phyloP scores from a whole-genome alignment of 345 rosid genomes.

The Citropsis articulata region DNA sequence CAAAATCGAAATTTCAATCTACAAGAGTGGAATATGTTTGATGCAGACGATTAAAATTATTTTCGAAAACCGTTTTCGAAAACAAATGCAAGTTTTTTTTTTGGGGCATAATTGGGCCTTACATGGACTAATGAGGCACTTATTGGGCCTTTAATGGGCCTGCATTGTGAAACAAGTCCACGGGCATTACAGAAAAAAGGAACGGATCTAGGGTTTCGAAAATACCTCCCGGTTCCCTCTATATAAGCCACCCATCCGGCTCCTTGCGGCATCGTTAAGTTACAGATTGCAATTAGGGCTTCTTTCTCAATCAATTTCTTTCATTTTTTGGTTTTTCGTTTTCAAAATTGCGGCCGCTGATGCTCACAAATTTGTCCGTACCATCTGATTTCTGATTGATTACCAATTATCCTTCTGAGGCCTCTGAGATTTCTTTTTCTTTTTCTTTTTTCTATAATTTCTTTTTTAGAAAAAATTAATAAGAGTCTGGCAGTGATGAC shows the following conservation, averaged over 20 bases:
- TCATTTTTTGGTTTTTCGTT: background rate
- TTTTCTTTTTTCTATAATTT: too few species aligned
- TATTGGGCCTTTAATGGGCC: too few species aligned
- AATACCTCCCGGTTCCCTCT: background rate
- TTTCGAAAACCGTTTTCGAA: too few species aligned
- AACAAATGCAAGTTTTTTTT: too few species aligned
- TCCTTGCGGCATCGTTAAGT: background rate
- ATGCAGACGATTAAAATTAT: too few species aligned
- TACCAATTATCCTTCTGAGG: conserved; percentile 30
- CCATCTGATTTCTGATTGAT: conserved; percentile 50
- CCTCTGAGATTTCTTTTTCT: background rate
- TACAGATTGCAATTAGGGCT: background rate
- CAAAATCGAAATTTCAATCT: too few species aligned
- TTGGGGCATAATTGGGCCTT: too few species aligned
- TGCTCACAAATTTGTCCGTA: conserved; percentile 57
- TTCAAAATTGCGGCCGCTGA: conserved; percentile 28
- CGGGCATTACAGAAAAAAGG: background rate
- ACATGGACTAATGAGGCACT: rapidly evolving
- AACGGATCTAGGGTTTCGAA: background rate
- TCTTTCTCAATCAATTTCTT: background rate
- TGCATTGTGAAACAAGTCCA: background rate
- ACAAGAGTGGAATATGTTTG: too few species aligned
- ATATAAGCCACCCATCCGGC: background rate
- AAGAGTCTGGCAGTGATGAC: conserved; percentile 43
- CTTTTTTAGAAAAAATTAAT: background rate